phyloP scores from a whole-genome alignment of 345 rosid species.

The Cardamine occulta region DNA sequence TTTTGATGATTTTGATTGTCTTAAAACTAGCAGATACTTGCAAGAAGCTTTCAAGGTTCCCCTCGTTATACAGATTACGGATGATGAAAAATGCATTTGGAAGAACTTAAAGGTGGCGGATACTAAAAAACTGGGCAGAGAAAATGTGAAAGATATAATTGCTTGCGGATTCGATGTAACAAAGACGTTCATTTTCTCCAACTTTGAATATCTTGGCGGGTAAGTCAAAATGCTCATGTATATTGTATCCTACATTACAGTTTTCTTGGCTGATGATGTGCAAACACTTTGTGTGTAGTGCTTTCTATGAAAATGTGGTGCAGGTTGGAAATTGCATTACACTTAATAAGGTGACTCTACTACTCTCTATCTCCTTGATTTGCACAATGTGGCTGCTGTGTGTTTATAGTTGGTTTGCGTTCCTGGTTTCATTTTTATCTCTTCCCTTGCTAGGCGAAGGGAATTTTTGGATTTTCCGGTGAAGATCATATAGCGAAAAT shows the following conservation, averaged over 20 bases:
- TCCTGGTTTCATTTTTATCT: conserved; percentile 19
- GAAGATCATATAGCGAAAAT: conserved; percentile 95
- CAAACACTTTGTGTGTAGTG: conserved; percentile 51
- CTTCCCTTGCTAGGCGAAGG: conserved; percentile 41
- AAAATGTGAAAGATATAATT: conserved; percentile 92
- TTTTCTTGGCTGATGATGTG: conserved; percentile 26
- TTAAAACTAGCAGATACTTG: conserved; percentile 54
- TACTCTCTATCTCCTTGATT: not conserved
- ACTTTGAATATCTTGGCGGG: conserved; percentile 94
- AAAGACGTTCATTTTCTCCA: conserved; percentile 85
- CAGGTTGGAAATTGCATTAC: conserved; percentile 87
- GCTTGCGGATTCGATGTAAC: conserved; percentile 93
- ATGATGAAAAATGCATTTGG: conserved; percentile 94
- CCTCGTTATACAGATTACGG: conserved; percentile 89
- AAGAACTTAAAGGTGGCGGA: conserved; percentile 83
- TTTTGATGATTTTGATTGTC: no score
- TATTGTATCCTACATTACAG: no score
- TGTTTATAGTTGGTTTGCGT: conserved; percentile 32
- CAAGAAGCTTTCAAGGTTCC: conserved; percentile 94
- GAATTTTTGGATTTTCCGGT: conserved; percentile 87
- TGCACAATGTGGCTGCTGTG: conserved; percentile 8
- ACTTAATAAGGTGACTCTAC: conserved; percentile 66
- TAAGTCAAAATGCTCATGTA: conserved; percentile 37
- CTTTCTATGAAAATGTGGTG: conserved; percentile 92
- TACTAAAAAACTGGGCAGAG: conserved; percentile 85